Evolutionary conservation across 257 asterid genomes (phyloP), one percentile per base, ranked within the genome.

Genomic region (Ilex asprella): DNA sequence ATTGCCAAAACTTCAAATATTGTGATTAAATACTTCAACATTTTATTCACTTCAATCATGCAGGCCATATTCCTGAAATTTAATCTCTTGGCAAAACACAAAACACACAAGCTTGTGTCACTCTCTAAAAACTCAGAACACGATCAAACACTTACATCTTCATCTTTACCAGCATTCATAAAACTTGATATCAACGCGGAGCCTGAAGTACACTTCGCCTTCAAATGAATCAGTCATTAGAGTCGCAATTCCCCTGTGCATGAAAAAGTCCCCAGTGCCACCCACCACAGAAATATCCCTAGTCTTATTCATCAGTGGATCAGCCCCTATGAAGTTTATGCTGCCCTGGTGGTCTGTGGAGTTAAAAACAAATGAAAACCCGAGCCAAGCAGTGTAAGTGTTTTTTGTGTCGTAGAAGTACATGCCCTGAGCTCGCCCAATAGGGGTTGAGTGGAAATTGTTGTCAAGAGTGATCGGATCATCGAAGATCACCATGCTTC

Each of bases 231-330:
- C 65, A 5, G 65, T 61, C 65, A 14, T 21, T 31, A 61, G 12
- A 15, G 65, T 61, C 3, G 56, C 65, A n/a, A 61, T 61, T 3
- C 65, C 65, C 51, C 65, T 21, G n/a, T 31, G 7, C 65, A 61
- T 61, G 11, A 61, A 61, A n/a, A 61, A 61, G 43, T 61, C 65
- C 6, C 65, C 65, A 16, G 65, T 61, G 1, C 65, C 65, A 2
- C 65, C 65, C 11, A 61, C 65, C 13, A 61, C 56, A 3, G 65
- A 61, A 46, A 61, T 46, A 6, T 61, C 65, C 12, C 65, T 61
- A 44, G 65, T 61, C 39, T 15, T 15, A 10, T 14, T 53, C 27
- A 53, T n/a, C 5, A 53, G 11, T 21, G 57, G 57, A n/a, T 53
- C 57, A 2, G 30, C 30, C 30, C 57, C 57, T 2, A 21, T 21